These are phyloP conservation scores for Boletales sp. DNA, from an alignment of 768 basidiomycete genomes.

Conservation along the genomic window DNA sequence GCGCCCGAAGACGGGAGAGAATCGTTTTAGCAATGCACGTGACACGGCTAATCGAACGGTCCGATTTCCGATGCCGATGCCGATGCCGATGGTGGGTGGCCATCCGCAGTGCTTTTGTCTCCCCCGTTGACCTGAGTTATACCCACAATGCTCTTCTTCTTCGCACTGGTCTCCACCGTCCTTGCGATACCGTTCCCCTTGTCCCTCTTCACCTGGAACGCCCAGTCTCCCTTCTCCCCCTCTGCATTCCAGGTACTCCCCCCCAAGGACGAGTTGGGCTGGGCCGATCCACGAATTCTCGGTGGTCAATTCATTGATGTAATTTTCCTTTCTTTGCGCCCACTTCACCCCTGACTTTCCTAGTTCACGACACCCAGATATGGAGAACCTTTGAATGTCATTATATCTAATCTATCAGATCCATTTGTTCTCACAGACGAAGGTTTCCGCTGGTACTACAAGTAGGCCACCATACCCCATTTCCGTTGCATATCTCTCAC, in stretches of 20 bases:
- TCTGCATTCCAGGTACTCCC: neutral
- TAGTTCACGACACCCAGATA: slow-evolving; percentile 62
- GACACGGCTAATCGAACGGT: slow-evolving; percentile 1
- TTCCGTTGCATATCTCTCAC: neutral
- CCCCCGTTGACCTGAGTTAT: neutral
- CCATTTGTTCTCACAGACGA: slow-evolving; percentile 73
- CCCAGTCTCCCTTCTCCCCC: slow-evolving; percentile 8
- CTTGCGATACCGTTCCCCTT: slow-evolving; percentile 15
- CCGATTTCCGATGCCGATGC: neutral
- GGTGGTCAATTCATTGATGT: slow-evolving; percentile 81
- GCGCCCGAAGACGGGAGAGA: neutral
- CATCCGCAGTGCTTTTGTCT: neutral
- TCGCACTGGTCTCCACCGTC: slow-evolving; percentile 11
- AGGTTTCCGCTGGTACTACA: slow-evolving; percentile 68
- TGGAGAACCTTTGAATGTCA: slow-evolving; percentile 83
- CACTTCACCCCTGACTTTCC: neutral
- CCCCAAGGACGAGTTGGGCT: slow-evolving; percentile 36
- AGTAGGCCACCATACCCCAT: slow-evolving; percentile 34
- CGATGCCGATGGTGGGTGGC: neutral
- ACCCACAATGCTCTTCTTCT: neutral
- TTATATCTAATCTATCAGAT: slow-evolving; percentile 76
- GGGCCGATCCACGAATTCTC: slow-evolving; percentile 65
- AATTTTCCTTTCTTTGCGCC: slow-evolving; percentile 19
- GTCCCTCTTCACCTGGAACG: slow-evolving; percentile 1
- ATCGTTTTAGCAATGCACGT: slow-evolving; percentile 10